Percentiles rank a stretch among this genome's conserved stretches.
These are phyloP conservation scores for Blastobotrys persicus DNA, from an alignment of 1,139 yeast species.

Conservation along the genomic window DNA sequence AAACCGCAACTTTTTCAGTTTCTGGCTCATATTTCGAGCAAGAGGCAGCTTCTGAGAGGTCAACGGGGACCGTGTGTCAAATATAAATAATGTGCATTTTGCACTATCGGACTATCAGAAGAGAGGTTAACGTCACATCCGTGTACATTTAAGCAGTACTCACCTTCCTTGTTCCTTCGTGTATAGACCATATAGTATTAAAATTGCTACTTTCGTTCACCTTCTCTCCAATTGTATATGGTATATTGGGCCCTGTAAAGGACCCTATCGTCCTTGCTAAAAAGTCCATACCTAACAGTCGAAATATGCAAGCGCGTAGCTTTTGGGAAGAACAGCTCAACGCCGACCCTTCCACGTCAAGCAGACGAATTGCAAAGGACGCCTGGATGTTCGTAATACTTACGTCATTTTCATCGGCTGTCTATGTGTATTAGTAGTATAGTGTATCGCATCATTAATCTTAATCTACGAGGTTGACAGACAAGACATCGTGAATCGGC, in stretches of 20 bases:
- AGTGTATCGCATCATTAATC: too few species aligned
- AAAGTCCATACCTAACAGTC: conserved; percentile 34
- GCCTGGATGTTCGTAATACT: too few species aligned
- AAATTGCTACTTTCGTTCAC: conserved; percentile 25
- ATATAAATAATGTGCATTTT: conserved; percentile 58
- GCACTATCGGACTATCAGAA: conserved; percentile 39
- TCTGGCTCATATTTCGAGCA: conserved; percentile 64
- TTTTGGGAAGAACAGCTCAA: neutral
- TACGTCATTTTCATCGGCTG: too few species aligned
- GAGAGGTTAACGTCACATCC: conserved; percentile 3
- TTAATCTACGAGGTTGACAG: too few species aligned
- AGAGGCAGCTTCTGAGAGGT: conserved; percentile 42
- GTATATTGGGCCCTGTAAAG: conserved; percentile 34
- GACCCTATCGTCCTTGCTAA: conserved; percentile 39
- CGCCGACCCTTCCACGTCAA: neutral
- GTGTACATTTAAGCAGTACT: conserved; percentile 9
- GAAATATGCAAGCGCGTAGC: neutral
- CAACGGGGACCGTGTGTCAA: conserved; percentile 48
- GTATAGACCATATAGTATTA: conserved; percentile 49
- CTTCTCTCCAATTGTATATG: conserved; percentile 32
- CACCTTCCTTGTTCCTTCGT: conserved; percentile 44
- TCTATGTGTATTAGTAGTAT: too few species aligned
- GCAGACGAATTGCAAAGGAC: neutral
- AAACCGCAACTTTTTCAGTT: conserved; percentile 63
- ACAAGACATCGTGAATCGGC: too few species aligned